Evolutionary conservation across 2,329 filamentous ascomycete genomes (phyloP).

Genomic region (Aspergillus pseudoglaucus): DNA sequence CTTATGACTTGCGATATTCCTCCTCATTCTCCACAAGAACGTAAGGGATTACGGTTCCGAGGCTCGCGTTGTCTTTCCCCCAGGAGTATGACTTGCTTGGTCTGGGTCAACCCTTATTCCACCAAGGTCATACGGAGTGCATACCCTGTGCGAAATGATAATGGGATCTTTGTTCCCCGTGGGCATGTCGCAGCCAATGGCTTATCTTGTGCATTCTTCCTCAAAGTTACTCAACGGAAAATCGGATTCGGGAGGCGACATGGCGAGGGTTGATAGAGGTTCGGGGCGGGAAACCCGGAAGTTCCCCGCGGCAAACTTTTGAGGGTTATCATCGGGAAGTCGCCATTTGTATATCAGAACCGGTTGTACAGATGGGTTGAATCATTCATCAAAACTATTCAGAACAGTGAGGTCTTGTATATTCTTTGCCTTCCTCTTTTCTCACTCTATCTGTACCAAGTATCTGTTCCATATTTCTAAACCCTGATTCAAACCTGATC

Average conservation of each 20-base stretch:
- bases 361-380: background rate
- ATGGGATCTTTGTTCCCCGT: too few relatives aligned
- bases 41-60: background rate
- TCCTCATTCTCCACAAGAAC: conserved; percentile 2
- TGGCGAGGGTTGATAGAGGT: conserved; percentile 2
- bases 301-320: conserved; percentile 31
- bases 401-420: background rate
- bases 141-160: too few relatives aligned
- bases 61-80: too few relatives aligned
- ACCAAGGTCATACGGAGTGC: too few relatives aligned
- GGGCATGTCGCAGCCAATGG: conserved; percentile 6
- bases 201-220: conserved; percentile 6
- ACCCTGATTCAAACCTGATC: background rate
- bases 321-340: conserved; percentile 11
- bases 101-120: too few relatives aligned
- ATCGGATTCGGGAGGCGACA: conserved; percentile 2
- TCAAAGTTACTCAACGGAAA: conserved; percentile 27
- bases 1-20: background rate
- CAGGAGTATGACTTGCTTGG: too few relatives aligned
- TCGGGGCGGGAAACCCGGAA: conserved; percentile 25
- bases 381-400: background rate
- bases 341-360: conserved; percentile 28
- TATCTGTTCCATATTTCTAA: background rate
- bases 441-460: background rate
- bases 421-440: background rate